These are phyloP conservation scores for Orbilia ellipsospora DNA, from an alignment of 2,329 filamentous ascomycete species.

Conservation along the genomic window DNA sequence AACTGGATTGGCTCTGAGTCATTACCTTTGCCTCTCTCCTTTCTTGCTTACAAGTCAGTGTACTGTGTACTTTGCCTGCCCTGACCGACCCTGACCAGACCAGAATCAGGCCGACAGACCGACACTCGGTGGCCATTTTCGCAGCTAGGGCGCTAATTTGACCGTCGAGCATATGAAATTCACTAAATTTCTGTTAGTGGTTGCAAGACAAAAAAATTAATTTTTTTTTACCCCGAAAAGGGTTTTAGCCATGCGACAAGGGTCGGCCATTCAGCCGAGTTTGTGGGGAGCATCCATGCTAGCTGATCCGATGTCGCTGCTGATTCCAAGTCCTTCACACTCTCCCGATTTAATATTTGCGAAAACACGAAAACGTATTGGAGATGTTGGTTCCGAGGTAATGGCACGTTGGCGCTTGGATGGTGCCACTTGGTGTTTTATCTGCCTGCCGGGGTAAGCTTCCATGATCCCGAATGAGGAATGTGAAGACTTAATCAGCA, in stretches of 20 bases:
- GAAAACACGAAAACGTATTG: too few relatives aligned
- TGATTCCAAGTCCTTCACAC: slow-evolving; percentile 3
- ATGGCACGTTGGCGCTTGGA: too few relatives aligned
- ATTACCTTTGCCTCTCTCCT: slow-evolving; percentile 7
- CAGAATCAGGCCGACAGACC: background rate
- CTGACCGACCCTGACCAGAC: too few relatives aligned
- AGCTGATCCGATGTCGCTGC: slow-evolving; percentile 53
- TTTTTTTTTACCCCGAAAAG: slow-evolving; percentile 29
- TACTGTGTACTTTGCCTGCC: too few relatives aligned
- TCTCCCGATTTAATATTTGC: too few relatives aligned
- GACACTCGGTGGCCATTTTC: slow-evolving; percentile 33
- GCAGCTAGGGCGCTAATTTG: too few relatives aligned
- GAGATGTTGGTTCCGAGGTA: background rate
- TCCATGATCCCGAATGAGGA: too few relatives aligned
- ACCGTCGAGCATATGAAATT: slow-evolving; percentile 27
- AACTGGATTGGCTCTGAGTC: slow-evolving; percentile 22
- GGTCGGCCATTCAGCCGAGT: slow-evolving; percentile 60
- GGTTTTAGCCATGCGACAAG: slow-evolving; percentile 63
- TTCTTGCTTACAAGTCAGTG: background rate
- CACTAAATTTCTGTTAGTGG: too few relatives aligned
- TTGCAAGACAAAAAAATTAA: slow-evolving; percentile 25
- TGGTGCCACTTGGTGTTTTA: too few relatives aligned
- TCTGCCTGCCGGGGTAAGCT: too few relatives aligned
- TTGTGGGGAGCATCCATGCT: slow-evolving; percentile 46
- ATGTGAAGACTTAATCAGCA: too few relatives aligned